Evolutionary conservation across 495 filamentous ascomycete genomes (phyloP).

Genomic region (Parathielavia hyrcaniae): DNA sequence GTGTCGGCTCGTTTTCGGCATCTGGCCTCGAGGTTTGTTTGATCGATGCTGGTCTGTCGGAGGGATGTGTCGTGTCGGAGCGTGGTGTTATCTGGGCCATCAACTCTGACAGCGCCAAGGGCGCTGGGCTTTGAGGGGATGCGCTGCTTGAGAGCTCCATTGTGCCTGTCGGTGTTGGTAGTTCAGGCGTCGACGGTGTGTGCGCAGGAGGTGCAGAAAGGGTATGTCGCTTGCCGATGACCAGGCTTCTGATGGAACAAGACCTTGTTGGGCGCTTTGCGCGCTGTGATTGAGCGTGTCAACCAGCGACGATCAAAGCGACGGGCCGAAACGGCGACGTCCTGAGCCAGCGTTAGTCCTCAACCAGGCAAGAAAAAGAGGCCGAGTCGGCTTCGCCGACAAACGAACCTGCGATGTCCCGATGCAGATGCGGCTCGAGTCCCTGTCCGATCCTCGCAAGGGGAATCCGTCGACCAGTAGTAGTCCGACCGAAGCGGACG

Average conservation of each 20-base stretch:
- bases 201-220: not conserved
- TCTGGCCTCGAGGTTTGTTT: not conserved
- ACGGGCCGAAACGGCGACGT: no score
- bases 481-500: not conserved
- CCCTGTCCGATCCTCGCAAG: not conserved
- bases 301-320: not conserved
- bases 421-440: slow-evolving; percentile 3
- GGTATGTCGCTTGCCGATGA: not conserved
- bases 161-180: slow-evolving; percentile 3
- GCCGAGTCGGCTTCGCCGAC: not conserved
- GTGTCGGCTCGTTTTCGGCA: not conserved
- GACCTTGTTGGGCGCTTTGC: not conserved
- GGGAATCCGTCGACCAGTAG: not conserved
- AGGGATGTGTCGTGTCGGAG: slow-evolving; percentile 19
- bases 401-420: not conserved
- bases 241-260: not conserved
- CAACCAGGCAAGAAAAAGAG: not conserved
- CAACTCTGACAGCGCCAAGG: slow-evolving; percentile 27
- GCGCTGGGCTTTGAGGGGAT: slow-evolving; percentile 18
- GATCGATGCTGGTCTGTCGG: slow-evolving; percentile 12
- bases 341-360: no score
- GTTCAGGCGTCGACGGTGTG: not conserved
- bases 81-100: slow-evolving; percentile 20
- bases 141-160: slow-evolving; percentile 25
- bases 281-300: not conserved